Evolutionary conservation across 2,329 filamentous ascomycete genomes (phyloP).

Genomic region (Scleromitrula shiraiana): DNA sequence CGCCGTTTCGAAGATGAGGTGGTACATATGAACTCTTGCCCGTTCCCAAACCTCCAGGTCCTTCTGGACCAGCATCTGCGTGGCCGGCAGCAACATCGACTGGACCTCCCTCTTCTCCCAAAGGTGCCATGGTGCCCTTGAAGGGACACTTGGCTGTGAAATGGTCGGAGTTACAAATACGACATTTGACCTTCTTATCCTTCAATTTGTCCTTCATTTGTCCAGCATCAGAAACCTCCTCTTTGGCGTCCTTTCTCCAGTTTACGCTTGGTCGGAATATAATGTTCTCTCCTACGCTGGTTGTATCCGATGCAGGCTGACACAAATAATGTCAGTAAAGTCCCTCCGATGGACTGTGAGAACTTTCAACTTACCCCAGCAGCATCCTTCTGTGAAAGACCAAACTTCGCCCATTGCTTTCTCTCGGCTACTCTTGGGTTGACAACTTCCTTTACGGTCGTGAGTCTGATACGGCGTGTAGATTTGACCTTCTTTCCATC

Average conservation of each 20-base stretch:
- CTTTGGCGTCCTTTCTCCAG: constrained; percentile 86
- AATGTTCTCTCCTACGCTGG: constrained; percentile 70
- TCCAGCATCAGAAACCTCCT: constrained; percentile 69
- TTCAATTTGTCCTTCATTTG: constrained; percentile 76
- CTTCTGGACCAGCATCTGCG: constrained; percentile 35
- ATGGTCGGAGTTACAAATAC: constrained; percentile 98
- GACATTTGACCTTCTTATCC: constrained; percentile 99
- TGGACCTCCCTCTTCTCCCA: constrained; percentile 48
- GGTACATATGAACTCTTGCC: constrained; percentile 86
- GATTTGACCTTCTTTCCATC: constrained; percentile 95
- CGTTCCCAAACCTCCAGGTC: constrained; percentile 49
- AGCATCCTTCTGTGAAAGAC: constrained; percentile 76
- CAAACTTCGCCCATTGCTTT: constrained; percentile 90
- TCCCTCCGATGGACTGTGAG: not conserved
- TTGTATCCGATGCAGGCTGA: constrained; percentile 14
- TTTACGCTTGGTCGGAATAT: constrained; percentile 88
- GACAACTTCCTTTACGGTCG: constrained; percentile 83
- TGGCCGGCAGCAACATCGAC: constrained; percentile 47
- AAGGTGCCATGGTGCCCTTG: constrained; percentile 98
- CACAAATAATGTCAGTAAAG: constrained; percentile 1
- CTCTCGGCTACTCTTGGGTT: constrained; percentile 96
- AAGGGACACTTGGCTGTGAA: constrained; percentile 98
- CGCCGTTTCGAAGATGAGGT: constrained; percentile 73
- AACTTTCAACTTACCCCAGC: constrained; percentile 43
- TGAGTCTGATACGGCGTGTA: constrained; percentile 89